Percentiles rank a stretch among this genome's conserved stretches.
Conservation (phyloP, 805 yeast species). For the Lipomyces sp. region DNA sequence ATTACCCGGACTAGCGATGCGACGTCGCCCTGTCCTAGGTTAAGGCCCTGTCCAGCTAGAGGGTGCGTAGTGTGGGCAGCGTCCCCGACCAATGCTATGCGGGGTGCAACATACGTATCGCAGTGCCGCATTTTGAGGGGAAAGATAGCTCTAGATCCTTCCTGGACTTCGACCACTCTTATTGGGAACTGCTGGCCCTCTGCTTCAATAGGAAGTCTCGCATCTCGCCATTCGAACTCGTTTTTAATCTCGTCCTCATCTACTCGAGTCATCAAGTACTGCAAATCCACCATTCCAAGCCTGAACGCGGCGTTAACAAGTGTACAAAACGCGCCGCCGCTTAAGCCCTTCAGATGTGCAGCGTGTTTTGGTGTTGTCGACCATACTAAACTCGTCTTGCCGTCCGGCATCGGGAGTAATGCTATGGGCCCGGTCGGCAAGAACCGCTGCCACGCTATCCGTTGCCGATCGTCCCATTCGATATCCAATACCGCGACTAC, state of each 20-base stretch:
- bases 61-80: slow-evolving; percentile 99
- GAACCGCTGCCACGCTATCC: slow-evolving; percentile 92
- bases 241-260: slow-evolving; percentile 55
- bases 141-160: slow-evolving; percentile 78
- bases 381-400: slow-evolving; percentile 93
- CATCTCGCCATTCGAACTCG: slow-evolving; percentile 76
- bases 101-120: slow-evolving; percentile 79
- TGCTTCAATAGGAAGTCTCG: slow-evolving; percentile 50
- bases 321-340: slow-evolving; percentile 65
- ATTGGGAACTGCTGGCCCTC: slow-evolving; percentile 70
- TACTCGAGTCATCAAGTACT: slow-evolving; percentile 55
- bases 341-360: slow-evolving; percentile 59
- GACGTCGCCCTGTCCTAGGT: slow-evolving; percentile 97
- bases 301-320: slow-evolving; percentile 86
- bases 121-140: slow-evolving; percentile 90
- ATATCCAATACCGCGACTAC: slow-evolving; percentile 87
- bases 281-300: slow-evolving; percentile 76
- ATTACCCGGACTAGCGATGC: slow-evolving; percentile 68
- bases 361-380: slow-evolving; percentile 80
- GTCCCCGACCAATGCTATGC: slow-evolving; percentile 94
- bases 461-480: slow-evolving; percentile 69
- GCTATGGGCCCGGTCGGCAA: slow-evolving; percentile 93
- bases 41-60: slow-evolving; percentile 95
- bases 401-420: slow-evolving; percentile 82
- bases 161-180: slow-evolving; percentile 61